Conservation (phyloP, 345 rosid species). For the Odontarrhena argentea region DNA sequence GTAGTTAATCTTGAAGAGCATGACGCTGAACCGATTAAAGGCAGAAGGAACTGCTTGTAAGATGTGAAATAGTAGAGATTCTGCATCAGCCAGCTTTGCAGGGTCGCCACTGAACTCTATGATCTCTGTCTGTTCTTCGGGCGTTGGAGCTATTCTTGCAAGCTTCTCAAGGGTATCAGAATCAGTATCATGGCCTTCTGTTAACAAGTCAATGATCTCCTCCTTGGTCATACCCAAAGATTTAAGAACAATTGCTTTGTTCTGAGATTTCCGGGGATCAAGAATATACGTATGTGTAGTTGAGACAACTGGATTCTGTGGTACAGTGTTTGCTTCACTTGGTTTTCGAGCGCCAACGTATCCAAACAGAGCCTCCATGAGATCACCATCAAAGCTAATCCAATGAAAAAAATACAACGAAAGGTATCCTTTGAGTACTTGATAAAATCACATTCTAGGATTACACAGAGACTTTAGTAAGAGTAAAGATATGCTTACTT, state of each 20-base stretch:
- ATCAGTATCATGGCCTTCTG: slow-evolving; percentile 61
- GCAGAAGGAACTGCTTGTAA: slow-evolving; percentile 72
- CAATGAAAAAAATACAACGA: slow-evolving; percentile 2
- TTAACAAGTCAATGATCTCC: slow-evolving; percentile 60
- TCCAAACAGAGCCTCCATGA: slow-evolving; percentile 93
- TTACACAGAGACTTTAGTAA: slow-evolving; percentile 9
- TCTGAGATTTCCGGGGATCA: slow-evolving; percentile 80
- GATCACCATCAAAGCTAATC: slow-evolving; percentile 75
- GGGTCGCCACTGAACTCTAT: slow-evolving; percentile 60
- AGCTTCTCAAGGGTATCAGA: slow-evolving; percentile 81
- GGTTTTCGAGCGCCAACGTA: slow-evolving; percentile 60
- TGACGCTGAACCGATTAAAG: slow-evolving; percentile 62
- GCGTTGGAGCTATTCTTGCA: slow-evolving; percentile 62
- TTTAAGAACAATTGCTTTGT: slow-evolving; percentile 77
- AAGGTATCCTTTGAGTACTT: neutral
- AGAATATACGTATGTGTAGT: slow-evolving; percentile 57
- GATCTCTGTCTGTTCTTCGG: slow-evolving; percentile 68
- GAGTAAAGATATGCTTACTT: slow-evolving; percentile 47
- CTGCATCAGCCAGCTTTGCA: slow-evolving; percentile 66
- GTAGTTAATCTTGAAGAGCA: slow-evolving; percentile 77
- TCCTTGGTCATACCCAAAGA: slow-evolving; percentile 59
- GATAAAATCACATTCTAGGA: neutral
- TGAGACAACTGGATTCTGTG: slow-evolving; percentile 30
- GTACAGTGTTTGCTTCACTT: slow-evolving; percentile 28
- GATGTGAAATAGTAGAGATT: slow-evolving; percentile 66